Conservation (phyloP, 805 yeast genomes). For the Cyberlindnera bimundalis region DNA sequence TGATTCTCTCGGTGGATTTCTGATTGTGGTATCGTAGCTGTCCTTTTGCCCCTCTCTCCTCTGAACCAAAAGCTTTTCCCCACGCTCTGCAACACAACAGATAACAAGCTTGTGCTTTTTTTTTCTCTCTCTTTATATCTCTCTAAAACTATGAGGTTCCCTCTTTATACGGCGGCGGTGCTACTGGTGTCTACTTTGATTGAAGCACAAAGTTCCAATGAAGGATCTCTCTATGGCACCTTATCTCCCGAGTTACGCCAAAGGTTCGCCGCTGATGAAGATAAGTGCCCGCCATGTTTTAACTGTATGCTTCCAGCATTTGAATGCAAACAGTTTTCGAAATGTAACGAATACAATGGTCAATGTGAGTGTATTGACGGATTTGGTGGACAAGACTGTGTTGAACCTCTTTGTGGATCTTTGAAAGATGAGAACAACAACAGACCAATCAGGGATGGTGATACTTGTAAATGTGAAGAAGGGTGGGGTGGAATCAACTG, state of each 20-base stretch:
- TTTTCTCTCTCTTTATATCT: too few species aligned
- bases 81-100: background rate
- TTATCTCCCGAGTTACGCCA: background rate
- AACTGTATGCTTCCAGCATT: constrained; percentile 91
- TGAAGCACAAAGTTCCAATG: background rate
- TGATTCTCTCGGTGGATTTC: too few species aligned
- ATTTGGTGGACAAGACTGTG: constrained; percentile 91
- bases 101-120: background rate
- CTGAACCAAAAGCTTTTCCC: too few species aligned
- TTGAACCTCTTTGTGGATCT: constrained; percentile 83
- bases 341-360: constrained; percentile 86
- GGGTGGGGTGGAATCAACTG: constrained; percentile 98
- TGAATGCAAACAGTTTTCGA: constrained; percentile 84
- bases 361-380: constrained; percentile 91
- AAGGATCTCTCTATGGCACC: constrained; percentile 13
- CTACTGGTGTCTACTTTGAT: background rate
- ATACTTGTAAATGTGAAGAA: constrained; percentile 63
- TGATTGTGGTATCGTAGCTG: too few species aligned
- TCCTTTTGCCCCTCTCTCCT: too few species aligned
- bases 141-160: background rate
- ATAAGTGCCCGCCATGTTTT: constrained; percentile 85
- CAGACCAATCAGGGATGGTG: constrained; percentile 58
- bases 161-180: background rate
- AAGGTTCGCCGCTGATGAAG: constrained; percentile 9
- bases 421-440: constrained; percentile 52